Conservation (phyloP, 345 rosid species). For the Eucalyptus regnans region DNA sequence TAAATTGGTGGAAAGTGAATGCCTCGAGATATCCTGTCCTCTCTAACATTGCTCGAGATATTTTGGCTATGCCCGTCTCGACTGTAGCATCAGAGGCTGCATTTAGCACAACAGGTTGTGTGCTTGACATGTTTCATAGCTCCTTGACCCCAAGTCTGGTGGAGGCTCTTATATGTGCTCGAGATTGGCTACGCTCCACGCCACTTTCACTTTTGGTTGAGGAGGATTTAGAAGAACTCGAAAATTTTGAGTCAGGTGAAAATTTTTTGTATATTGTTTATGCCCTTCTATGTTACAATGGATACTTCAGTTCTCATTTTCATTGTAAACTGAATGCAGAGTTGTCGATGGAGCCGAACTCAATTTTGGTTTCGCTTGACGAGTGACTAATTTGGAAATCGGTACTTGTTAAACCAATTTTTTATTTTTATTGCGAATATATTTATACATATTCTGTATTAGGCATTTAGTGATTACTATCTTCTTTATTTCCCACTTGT, state of each 20-base stretch:
- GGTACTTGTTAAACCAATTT: background rate
- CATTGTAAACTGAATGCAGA: background rate
- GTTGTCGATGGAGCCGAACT: background rate
- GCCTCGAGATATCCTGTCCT: background rate
- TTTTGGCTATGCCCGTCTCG: background rate
- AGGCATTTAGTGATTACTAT: background rate
- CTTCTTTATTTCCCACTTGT: background rate
- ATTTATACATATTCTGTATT: background rate
- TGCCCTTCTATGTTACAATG: background rate
- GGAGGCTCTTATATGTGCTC: background rate
- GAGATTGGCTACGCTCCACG: background rate
- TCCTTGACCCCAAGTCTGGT: conserved; percentile 1
- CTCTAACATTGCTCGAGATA: background rate
- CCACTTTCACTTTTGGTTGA: background rate
- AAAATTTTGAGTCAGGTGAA: background rate
- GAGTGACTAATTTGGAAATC: background rate
- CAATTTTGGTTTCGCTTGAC: background rate
- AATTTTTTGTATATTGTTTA: background rate
- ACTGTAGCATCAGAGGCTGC: background rate
- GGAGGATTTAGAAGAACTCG: background rate
- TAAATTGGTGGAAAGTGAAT: background rate
- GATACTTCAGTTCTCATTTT: background rate
- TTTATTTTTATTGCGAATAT: background rate
- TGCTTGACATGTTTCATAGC: background rate
- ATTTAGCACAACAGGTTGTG: background rate